Conservation (phyloP, 2,329 filamentous ascomycete species). For the Daldinia sp. region DNA sequence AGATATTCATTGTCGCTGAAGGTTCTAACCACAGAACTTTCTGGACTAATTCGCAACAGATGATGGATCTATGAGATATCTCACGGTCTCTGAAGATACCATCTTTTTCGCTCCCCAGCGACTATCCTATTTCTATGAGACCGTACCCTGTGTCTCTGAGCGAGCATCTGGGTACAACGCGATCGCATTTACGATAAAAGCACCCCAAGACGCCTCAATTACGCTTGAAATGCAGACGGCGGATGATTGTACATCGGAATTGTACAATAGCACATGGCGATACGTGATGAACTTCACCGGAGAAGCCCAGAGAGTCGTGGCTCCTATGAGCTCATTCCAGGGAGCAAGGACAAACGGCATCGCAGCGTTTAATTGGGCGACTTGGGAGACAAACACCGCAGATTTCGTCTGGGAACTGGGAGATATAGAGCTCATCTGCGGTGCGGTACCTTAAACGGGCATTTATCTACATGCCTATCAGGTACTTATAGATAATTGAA, state of each 20-base stretch:
- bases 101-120: slow-evolving; percentile 57
- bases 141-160: slow-evolving; percentile 56
- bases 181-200: slow-evolving; percentile 58
- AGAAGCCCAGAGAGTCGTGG: slow-evolving; percentile 54
- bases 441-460: too few species aligned
- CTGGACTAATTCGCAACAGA: slow-evolving; percentile 8
- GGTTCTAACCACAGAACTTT: neutral
- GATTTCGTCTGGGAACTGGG: slow-evolving; percentile 17
- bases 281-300: slow-evolving; percentile 56
- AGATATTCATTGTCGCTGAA: neutral
- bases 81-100: slow-evolving; percentile 49
- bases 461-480: too few species aligned
- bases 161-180: slow-evolving; percentile 56
- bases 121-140: slow-evolving; percentile 59
- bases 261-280: slow-evolving; percentile 55
- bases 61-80: slow-evolving; percentile 19
- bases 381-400: slow-evolving; percentile 9
- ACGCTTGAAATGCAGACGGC: slow-evolving; percentile 60
- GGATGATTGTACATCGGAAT: slow-evolving; percentile 53
- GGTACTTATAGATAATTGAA: too few species aligned
- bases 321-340: slow-evolving; percentile 57
- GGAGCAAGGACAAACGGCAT: slow-evolving; percentile 58
- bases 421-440: slow-evolving; percentile 23
- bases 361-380: slow-evolving; percentile 52
- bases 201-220: slow-evolving; percentile 53